Evolutionary conservation across 345 rosid genomes (phyloP), one percentile per base, ranked within the genome.

Genomic region (Eucalyptus grandis): DNA sequence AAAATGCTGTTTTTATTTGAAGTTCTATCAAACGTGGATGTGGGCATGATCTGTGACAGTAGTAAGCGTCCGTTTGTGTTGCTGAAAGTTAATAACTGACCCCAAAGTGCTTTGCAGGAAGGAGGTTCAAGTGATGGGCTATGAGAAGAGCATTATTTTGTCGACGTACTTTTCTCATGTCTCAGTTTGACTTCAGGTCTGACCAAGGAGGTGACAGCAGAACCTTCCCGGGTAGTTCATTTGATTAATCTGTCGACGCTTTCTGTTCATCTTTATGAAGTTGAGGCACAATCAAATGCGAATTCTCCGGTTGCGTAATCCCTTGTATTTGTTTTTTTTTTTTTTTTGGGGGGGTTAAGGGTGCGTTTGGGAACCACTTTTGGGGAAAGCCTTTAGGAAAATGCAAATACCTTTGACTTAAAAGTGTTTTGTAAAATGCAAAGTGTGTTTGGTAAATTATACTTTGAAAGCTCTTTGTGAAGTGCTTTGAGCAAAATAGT

Each of bases 101-200:
- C 85, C 13, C 47, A 4, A 22, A 77, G 47, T 46, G 62, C 34
- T 89, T 89, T 91, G 88, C 96, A 97, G 99, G 99, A 95, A 94
- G 92, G 98, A 96, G 91, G 91, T 96, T 90, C 93, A 90, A 89
- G 88, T 94, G 80, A 58, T 72, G 87, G 94, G 91, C 27, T 34
- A 65, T 89, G 90, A 87, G 62, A 93, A 94, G 90, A 90, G 90
- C 88, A 89, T 95, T 82, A 89, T 96, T 58, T 92, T 98, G 87
- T 92, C 93, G 30, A 89, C 94, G 47, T 95, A 94, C 91, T 97
- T 95, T 94, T 94, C 95, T 81, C 92, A 90, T 21, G 62, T 91
- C 80, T 87, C 44, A 16, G 54, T 67, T 27, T 89, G 92, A 91
- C 86, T 37, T 27, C 26, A 44, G 46, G 17, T 50, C 87, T 30